Evolutionary conservation across 106 monocot species (phyloP).

Genomic region (Dendrobium catenatum): DNA sequence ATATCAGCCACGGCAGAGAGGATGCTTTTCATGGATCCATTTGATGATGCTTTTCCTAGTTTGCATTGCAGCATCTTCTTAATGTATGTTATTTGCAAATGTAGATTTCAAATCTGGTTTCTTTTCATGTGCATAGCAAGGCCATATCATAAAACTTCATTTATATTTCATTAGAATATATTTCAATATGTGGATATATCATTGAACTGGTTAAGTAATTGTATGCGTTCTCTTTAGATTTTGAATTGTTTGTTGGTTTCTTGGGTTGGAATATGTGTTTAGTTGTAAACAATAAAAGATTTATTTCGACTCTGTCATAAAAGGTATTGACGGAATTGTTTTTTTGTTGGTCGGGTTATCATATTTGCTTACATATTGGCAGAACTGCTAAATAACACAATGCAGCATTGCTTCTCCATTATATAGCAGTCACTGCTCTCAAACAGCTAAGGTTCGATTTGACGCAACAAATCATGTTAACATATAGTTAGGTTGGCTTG

Average conservation of each 20-base stretch:
- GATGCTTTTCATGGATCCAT: slow-evolving; percentile 77
- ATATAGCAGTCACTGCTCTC: no score
- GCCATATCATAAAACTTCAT: neutral
- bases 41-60: slow-evolving; percentile 69
- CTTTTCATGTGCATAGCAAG: neutral
- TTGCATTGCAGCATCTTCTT: slow-evolving; percentile 75
- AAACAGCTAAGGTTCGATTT: no score
- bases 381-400: no score
- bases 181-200: neutral
- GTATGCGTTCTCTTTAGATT: neutral
- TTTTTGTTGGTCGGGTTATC: neutral
- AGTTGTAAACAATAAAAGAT: neutral
- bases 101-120: neutral
- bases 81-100: slow-evolving; percentile 45
- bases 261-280: neutral
- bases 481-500: neutral
- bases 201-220: neutral
- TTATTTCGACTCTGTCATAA: neutral
- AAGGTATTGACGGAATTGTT: neutral
- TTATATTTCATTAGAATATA: neutral
- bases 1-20: slow-evolving; percentile 62
- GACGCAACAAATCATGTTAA: neutral
- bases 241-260: neutral
- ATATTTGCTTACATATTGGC: no score
- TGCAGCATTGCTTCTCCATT: no score